Percentiles rank a stretch among this genome's conserved stretches.
These are phyloP conservation scores for Westerdykella sp. DNA, from an alignment of 2,329 filamentous ascomycete genomes.

Conservation along the genomic window DNA sequence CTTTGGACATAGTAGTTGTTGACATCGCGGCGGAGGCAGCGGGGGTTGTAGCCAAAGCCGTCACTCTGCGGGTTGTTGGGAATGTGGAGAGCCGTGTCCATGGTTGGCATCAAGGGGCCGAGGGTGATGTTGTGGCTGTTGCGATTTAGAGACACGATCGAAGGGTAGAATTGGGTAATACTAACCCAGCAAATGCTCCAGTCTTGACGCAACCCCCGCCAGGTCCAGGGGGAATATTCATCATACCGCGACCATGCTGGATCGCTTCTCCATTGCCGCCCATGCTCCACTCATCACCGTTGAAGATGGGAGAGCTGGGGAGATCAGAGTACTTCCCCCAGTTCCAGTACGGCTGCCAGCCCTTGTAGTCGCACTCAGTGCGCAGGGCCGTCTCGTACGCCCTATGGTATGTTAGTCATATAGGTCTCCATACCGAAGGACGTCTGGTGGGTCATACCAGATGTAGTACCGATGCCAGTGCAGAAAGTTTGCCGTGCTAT, in stretches of 20 bases:
- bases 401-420: conserved; percentile 4
- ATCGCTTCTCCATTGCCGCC: conserved; percentile 44
- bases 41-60: conserved; percentile 26
- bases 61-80: conserved; percentile 26
- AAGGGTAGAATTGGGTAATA: conserved; percentile 3
- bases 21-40: conserved; percentile 28
- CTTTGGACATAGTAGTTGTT: conserved; percentile 21
- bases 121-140: conserved; percentile 33
- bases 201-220: conserved; percentile 52
- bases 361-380: conserved; percentile 39
- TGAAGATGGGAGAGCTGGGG: conserved; percentile 48
- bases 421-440: background rate
- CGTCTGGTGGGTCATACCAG: conserved; percentile 15
- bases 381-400: conserved; percentile 39
- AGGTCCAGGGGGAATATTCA: conserved; percentile 42
- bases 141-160: background rate
- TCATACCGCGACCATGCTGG: conserved; percentile 11
- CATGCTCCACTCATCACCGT: conserved; percentile 46
- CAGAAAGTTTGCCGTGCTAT: conserved; percentile 29
- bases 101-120: conserved; percentile 42
- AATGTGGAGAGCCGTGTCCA: conserved; percentile 26
- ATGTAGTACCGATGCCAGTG: conserved; percentile 41
- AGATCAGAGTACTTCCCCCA: conserved; percentile 47
- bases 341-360: conserved; percentile 47
- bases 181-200: conserved; percentile 46